Conservation (phyloP, 257 asterid species). For the Solanum boliviense region DNA sequence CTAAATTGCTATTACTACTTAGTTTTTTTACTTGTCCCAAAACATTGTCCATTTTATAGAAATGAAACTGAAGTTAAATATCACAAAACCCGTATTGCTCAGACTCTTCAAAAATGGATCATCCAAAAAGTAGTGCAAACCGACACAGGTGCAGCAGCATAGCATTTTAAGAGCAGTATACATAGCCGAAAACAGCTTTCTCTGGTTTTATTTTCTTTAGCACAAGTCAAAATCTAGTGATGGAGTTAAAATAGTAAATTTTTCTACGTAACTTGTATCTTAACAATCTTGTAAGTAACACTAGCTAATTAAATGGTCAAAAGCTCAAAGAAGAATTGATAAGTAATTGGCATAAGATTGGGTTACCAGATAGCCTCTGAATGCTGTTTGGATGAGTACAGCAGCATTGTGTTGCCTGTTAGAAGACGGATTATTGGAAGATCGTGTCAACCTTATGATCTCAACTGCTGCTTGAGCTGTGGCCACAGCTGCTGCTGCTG, state of each 20-base stretch:
- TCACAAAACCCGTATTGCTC: background rate
- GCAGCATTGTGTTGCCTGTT: conserved; percentile 50
- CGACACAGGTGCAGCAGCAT: background rate
- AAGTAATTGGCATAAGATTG: background rate
- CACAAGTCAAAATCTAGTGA: background rate
- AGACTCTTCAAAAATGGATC: background rate
- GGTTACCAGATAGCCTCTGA: conserved; percentile 65
- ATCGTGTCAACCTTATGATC: conserved; percentile 50
- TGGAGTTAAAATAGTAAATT: background rate
- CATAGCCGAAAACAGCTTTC: background rate
- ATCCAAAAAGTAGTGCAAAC: background rate
- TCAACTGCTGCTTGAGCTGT: conserved; percentile 75
- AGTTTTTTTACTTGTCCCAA: background rate
- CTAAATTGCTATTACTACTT: background rate
- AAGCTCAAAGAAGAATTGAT: background rate
- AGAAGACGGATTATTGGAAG: conserved; percentile 13
- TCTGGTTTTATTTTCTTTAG: background rate
- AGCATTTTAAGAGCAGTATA: background rate
- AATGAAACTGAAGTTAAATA: background rate
- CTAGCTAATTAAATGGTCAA: background rate
- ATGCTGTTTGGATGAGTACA: conserved; percentile 61
- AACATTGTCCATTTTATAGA: background rate
- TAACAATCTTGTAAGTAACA: background rate
- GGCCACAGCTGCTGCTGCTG: conserved; percentile 59
- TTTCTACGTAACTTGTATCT: background rate